Evolutionary conservation across 768 basidiomycete genomes (phyloP).

Genomic region (Leccinellum albellum): DNA sequence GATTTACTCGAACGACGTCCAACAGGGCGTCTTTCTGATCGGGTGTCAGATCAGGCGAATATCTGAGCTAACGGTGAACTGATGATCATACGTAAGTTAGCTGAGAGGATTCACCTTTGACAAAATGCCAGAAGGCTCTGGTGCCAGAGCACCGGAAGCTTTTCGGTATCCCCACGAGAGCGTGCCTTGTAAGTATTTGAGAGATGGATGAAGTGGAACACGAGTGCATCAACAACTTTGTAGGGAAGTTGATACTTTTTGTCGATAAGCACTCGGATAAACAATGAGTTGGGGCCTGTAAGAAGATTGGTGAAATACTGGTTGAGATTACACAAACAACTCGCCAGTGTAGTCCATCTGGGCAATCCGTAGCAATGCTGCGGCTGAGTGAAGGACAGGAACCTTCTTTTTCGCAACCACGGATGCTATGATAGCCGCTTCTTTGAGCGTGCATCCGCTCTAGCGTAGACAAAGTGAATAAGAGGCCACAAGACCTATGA

Average conservation of each 20-base stretch:
- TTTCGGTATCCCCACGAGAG: conserved; percentile 64
- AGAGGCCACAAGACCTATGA: conserved; percentile 27
- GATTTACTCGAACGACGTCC: conserved; percentile 83
- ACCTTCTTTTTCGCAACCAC: conserved; percentile 87
- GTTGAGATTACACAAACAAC: conserved; percentile 2
- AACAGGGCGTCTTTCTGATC: conserved; percentile 98
- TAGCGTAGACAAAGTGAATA: conserved; percentile 22
- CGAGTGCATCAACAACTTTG: conserved; percentile 95
- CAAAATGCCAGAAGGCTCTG: conserved; percentile 92
- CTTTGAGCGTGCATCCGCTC: conserved; percentile 86
- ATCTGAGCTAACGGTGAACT: conserved; percentile 45
- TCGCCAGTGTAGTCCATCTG: conserved; percentile 94
- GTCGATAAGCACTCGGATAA: conserved; percentile 94
- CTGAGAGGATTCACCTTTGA: conserved; percentile 63
- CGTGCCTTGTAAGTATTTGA: conserved; percentile 85
- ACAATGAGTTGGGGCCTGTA: conserved; percentile 85
- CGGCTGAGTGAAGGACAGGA: conserved; percentile 95
- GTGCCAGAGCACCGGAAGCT: conserved; percentile 97
- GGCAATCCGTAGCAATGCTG: conserved; percentile 87
- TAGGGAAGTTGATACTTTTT: conserved; percentile 98
- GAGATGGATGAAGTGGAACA: conserved; percentile 96
- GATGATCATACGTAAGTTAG: not conserved
- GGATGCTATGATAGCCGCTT: conserved; percentile 91
- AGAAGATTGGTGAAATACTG: not conserved
- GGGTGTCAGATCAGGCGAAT: conserved; percentile 88